phyloP scores from a whole-genome alignment of 2,329 filamentous ascomycete species.

The Pyricularia pennisetigena region DNA sequence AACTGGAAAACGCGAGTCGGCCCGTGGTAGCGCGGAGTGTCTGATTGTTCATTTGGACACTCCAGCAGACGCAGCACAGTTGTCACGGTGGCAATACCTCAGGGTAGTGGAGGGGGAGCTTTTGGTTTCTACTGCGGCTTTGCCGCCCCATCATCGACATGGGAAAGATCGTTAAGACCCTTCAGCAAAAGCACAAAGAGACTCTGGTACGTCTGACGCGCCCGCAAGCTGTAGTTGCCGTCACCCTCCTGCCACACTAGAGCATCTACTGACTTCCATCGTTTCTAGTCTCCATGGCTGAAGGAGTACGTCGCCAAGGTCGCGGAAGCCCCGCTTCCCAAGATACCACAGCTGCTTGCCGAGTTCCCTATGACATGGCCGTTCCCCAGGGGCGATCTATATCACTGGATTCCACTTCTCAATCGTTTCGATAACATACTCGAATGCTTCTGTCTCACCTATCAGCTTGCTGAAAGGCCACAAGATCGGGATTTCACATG shows the following conservation, averaged over 20 bases:
- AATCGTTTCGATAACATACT: conserved; percentile 90
- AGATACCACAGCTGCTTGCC: conserved; percentile 66
- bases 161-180: conserved; percentile 59
- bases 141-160: conserved; percentile 50
- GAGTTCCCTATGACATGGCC: conserved; percentile 87
- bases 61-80: conserved; percentile 18
- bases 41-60: conserved; percentile 3
- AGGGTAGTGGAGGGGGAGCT: conserved; percentile 49
- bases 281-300: conserved; percentile 71
- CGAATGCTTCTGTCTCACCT: conserved; percentile 70
- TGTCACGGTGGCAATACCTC: conserved; percentile 28
- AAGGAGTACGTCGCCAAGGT: conserved; percentile 68
- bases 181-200: conserved; percentile 58
- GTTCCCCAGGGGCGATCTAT: conserved; percentile 88
- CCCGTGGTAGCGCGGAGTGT: conserved; percentile 1
- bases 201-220: conserved; percentile 43
- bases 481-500: conserved; percentile 68
- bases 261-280: conserved; percentile 1
- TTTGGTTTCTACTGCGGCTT: conserved; percentile 38
- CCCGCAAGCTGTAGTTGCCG: conserved; percentile 8
- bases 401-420: conserved; percentile 93
- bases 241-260: conserved; percentile 2
- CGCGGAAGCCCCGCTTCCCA: conserved; percentile 58
- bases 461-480: conserved; percentile 69
- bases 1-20: neutral